Evolutionary conservation across 345 rosid genomes (phyloP), one percentile per base, ranked within the genome.

Genomic region (Murraya koenigii): DNA sequence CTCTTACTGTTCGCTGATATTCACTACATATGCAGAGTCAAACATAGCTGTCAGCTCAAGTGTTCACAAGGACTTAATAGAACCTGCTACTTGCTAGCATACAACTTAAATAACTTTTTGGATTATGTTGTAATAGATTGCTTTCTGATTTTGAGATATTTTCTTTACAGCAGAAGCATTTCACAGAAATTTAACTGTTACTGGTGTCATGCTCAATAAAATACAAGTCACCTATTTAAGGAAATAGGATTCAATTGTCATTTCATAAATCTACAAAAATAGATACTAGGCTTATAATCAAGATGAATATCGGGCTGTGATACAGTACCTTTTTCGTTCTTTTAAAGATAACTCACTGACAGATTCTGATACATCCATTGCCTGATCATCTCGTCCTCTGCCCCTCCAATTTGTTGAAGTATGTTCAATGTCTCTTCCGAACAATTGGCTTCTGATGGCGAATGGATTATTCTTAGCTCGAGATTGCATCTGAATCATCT

Each of bases 261-360:
- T 55, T 6, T 8, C 59, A 55, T 20, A 55, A 9, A 20, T 55
- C 22, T 4, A 20, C 60, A 20, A 20, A 7, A 55, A 20, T 55
- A 55, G 59, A 55, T 55, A 4, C 9, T 1, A n/a, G 13, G 61
- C 28, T 58, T n/a, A n/a, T 7, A 58, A 23, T 8, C 62, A 8
- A 58, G 62, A n/a, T 58, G 10, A 30, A 23, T 23, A 55, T 22
- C 6, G 15, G 8, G 1, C 3, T 2, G 25, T 58, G 28, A 58
- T 58, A 58, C 14, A 23, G 11, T 58, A 8, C 79, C 80, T 81
- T 30, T 87, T 79, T 19, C 71, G 78, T 78, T 87, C 86, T 66
- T 82, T 86, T 60, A 72, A 78, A 47, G 52, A 9, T 0, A 85
- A 74, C 36, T 75, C 63, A 17, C 70, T 79, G 17, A 30, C 74